phyloP scores from a whole-genome alignment of 2,329 filamentous ascomycete genomes.

The Alternaria sp. region DNA sequence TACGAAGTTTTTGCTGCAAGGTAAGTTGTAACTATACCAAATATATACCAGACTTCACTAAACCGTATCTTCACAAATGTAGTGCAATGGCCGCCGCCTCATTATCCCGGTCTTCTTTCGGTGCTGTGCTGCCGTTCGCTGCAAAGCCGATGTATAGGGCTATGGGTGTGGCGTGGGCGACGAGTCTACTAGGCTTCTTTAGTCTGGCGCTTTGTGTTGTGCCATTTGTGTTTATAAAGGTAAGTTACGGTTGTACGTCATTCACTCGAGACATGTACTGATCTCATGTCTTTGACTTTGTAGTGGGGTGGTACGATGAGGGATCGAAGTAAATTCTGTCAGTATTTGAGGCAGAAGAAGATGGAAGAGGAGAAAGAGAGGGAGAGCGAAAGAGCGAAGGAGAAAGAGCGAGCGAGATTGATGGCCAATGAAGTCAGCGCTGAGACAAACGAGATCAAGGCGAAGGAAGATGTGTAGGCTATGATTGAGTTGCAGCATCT shows the following conservation, averaged over 20 bases:
- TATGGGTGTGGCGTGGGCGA: slow-evolving; percentile 75
- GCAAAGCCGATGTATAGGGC: slow-evolving; percentile 68
- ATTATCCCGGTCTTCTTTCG: slow-evolving; percentile 80
- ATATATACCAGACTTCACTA: background rate
- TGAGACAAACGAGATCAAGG: slow-evolving; percentile 13
- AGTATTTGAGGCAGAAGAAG: slow-evolving; percentile 60
- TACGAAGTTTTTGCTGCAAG: slow-evolving; percentile 78
- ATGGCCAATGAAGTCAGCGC: slow-evolving; percentile 1
- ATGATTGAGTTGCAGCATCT: background rate
- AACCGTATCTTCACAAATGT: background rate
- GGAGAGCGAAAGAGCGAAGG: slow-evolving; percentile 27
- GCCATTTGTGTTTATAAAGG: slow-evolving; percentile 65
- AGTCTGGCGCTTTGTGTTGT: slow-evolving; percentile 62
- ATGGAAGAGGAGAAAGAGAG: slow-evolving; percentile 37
- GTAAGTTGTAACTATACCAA: background rate
- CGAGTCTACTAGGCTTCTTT: slow-evolving; percentile 60
- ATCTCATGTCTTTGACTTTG: too few species aligned
- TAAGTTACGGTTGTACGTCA: too few species aligned
- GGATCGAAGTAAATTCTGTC: slow-evolving; percentile 68
- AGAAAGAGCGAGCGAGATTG: slow-evolving; percentile 24
- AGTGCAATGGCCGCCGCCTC: slow-evolving; percentile 83
- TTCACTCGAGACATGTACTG: too few species aligned
- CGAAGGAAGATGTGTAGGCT: slow-evolving; percentile 20
- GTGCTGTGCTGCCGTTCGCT: slow-evolving; percentile 65
- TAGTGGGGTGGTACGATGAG: slow-evolving; percentile 63